phyloP scores from a whole-genome alignment of 2,329 filamentous ascomycete genomes.

The Blumeria hordei region DNA sequence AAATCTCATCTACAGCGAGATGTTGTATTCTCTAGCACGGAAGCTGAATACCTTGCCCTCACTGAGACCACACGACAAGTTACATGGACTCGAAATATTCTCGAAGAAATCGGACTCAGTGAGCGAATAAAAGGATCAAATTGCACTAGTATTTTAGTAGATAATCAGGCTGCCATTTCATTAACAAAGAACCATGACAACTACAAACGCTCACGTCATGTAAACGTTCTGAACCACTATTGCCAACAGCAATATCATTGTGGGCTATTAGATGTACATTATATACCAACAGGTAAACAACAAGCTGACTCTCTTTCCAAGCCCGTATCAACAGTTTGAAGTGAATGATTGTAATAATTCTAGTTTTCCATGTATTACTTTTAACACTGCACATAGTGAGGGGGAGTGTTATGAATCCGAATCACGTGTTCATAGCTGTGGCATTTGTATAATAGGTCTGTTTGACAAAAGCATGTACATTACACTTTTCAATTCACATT shows the following conservation, averaged over 20 bases:
- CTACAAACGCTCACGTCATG: neutral
- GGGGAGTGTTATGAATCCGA: too few relatives aligned
- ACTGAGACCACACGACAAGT: neutral
- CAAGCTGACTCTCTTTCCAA: too few relatives aligned
- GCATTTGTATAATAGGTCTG: too few relatives aligned
- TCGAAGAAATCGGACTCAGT: too few relatives aligned
- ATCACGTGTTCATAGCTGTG: too few relatives aligned
- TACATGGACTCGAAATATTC: neutral
- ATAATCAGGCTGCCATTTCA: neutral
- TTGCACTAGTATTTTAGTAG: neutral
- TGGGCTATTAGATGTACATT: neutral
- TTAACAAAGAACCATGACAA: neutral
- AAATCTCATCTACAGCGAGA: neutral
- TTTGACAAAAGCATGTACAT: too few relatives aligned
- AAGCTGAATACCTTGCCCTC: slow-evolving; percentile 1
- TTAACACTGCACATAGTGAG: too few relatives aligned
- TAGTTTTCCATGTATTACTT: too few relatives aligned
- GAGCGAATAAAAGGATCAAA: too few relatives aligned
- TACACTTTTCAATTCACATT: too few relatives aligned
- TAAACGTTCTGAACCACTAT: neutral
- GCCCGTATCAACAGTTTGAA: too few relatives aligned
- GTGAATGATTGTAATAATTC: too few relatives aligned
- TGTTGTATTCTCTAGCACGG: neutral
- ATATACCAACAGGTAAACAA: neutral
- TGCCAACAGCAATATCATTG: neutral